Evolutionary conservation across 805 yeast genomes (phyloP).

Genomic region (Starmerella apicola): DNA sequence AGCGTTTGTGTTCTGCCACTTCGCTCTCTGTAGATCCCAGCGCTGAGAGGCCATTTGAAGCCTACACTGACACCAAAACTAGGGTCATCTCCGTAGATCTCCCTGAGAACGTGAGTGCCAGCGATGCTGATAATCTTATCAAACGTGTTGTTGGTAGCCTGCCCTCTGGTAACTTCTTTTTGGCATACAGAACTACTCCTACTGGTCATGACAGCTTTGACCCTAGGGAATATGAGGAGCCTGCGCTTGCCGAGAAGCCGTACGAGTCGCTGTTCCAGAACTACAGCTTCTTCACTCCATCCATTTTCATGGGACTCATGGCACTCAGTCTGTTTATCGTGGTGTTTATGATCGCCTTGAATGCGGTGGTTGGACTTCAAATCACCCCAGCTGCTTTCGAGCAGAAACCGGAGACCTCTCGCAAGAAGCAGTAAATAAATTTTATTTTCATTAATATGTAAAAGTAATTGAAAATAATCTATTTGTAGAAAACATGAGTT

Average conservation of each 20-base stretch:
- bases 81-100: conserved; percentile 52
- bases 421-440: conserved; percentile 1
- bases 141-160: conserved; percentile 24
- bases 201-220: neutral
- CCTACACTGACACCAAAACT: conserved; percentile 50
- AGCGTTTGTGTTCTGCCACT: conserved; percentile 42
- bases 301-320: conserved; percentile 62
- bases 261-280: conserved; percentile 39
- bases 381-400: conserved; percentile 18
- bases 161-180: conserved; percentile 27
- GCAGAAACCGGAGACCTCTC: conserved; percentile 9
- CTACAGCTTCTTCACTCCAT: conserved; percentile 67
- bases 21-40: conserved; percentile 32
- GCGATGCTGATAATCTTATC: conserved; percentile 21
- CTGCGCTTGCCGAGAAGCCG: conserved; percentile 7
- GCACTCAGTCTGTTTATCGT: conserved; percentile 49
- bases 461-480: too few species aligned
- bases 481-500: too few species aligned
- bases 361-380: conserved; percentile 13
- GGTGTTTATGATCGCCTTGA: conserved; percentile 16
- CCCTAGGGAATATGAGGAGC: neutral
- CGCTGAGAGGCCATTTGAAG: conserved; percentile 32
- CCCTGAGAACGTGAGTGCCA: conserved; percentile 25
- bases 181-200: conserved; percentile 28
- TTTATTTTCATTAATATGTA: too few species aligned